Percentiles rank a stretch among this genome's conserved stretches.
These are phyloP conservation scores for Cryptococcus hybrid DNA, from an alignment of 1,284 basidiomycete genomes.

Conservation along the genomic window DNA sequence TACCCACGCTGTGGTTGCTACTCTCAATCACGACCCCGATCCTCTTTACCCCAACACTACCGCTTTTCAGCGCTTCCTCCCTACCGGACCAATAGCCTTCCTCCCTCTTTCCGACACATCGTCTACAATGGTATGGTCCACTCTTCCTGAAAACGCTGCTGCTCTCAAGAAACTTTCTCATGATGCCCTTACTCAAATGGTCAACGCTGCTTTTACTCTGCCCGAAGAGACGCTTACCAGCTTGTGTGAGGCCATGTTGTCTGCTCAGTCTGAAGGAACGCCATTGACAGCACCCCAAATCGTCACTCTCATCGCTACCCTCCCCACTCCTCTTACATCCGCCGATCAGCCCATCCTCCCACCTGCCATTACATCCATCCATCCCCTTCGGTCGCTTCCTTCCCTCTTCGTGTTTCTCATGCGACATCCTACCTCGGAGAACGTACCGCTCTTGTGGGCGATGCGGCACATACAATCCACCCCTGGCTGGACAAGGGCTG, in stretches of 20 bases:
- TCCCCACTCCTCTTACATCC: constrained; percentile 44
- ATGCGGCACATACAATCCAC: constrained; percentile 96
- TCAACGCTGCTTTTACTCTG: constrained; percentile 90
- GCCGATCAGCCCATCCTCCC: constrained; percentile 63
- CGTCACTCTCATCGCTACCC: constrained; percentile 41
- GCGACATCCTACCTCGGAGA: constrained; percentile 78
- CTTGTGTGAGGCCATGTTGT: constrained; percentile 61
- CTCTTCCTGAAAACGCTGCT: constrained; percentile 70
- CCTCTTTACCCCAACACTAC: constrained; percentile 66
- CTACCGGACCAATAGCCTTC: constrained; percentile 94
- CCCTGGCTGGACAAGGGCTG: constrained; percentile 95
- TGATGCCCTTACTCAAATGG: constrained; percentile 66
- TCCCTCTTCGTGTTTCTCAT: constrained; percentile 86
- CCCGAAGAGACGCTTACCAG: constrained; percentile 71
- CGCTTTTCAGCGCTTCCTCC: constrained; percentile 93
- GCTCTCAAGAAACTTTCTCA: constrained; percentile 69
- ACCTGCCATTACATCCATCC: constrained; percentile 69
- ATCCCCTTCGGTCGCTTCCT: constrained; percentile 80
- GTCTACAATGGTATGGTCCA: constrained; percentile 95
- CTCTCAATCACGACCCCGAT: constrained; percentile 63
- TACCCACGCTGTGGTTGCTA: constrained; percentile 87
- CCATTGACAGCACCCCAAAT: constrained; percentile 26
- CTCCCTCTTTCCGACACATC: constrained; percentile 71
- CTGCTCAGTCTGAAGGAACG: constrained; percentile 46
- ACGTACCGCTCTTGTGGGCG: constrained; percentile 87